Conservation (phyloP, 2,329 filamentous ascomycete genomes). For the Claviceps cyperi region DNA sequence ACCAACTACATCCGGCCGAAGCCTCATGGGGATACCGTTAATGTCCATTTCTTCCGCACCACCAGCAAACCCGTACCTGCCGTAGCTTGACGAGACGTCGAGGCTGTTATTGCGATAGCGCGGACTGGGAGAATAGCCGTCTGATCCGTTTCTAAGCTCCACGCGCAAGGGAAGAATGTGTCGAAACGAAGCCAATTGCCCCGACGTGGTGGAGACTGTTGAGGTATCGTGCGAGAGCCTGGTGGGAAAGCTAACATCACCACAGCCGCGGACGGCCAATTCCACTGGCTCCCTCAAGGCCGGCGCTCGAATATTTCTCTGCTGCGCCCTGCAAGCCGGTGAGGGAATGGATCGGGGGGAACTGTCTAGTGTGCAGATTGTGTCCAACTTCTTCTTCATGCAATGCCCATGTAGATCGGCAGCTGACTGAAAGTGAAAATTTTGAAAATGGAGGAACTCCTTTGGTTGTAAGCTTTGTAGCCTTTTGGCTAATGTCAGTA, state of each 20-base stretch:
- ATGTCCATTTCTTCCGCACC: slow-evolving; percentile 31
- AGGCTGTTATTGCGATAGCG: slow-evolving; percentile 39
- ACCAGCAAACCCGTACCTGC: slow-evolving; percentile 26
- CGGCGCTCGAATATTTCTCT: slow-evolving; percentile 22
- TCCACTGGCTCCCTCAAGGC: slow-evolving; percentile 31
- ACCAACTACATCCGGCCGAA: slow-evolving; percentile 34
- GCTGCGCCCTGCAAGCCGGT: slow-evolving; percentile 24
- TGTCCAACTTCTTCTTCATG: slow-evolving; percentile 42
- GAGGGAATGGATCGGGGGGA: slow-evolving; percentile 31
- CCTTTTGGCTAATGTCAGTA: slow-evolving; percentile 12
- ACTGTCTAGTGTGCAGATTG: slow-evolving; percentile 29
- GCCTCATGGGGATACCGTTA: slow-evolving; percentile 37
- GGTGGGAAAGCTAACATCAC: slow-evolving; percentile 16
- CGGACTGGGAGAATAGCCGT: slow-evolving; percentile 33
- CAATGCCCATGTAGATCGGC: slow-evolving; percentile 33
- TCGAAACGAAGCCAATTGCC: slow-evolving; percentile 28
- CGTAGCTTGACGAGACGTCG: slow-evolving; percentile 31
- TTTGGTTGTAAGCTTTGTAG: slow-evolving; percentile 26
- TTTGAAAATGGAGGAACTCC: slow-evolving; percentile 34
- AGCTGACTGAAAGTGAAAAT: slow-evolving; percentile 31
- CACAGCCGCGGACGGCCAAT: slow-evolving; percentile 23
- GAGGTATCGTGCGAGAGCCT: slow-evolving; percentile 30
- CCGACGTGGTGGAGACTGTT: slow-evolving; percentile 32
- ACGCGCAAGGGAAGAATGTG: slow-evolving; percentile 28
- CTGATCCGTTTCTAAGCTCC: slow-evolving; percentile 25